A percentile compares a stretch with the other conserved stretches of the same genome.
These are phyloP conservation scores for Megacollybia marginata DNA, from an alignment of 768 basidiomycete species.

Conservation along the genomic window DNA sequence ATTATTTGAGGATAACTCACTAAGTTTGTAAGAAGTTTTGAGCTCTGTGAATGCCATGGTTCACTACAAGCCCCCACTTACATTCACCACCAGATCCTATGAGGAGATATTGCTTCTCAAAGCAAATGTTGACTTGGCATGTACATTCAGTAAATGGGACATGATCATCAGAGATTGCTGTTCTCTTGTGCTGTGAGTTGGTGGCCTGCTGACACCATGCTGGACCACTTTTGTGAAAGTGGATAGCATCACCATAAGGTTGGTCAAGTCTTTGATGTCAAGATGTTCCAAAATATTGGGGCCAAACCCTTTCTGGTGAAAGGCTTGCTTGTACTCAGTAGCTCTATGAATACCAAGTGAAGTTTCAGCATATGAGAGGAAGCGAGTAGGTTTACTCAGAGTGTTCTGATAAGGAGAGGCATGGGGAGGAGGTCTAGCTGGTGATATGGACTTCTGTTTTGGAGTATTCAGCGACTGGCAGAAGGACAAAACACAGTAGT, in stretches of 20 bases:
- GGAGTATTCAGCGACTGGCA: too few relatives aligned
- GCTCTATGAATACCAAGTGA: not conserved
- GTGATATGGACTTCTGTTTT: conserved; percentile 12
- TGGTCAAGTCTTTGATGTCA: not conserved
- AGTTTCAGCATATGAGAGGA: not conserved
- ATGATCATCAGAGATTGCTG: too few relatives aligned
- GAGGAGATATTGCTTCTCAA: not conserved
- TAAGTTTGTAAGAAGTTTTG: too few relatives aligned
- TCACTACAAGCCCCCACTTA: too few relatives aligned
- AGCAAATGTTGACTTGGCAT: not conserved
- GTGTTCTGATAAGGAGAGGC: not conserved
- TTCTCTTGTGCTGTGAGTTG: too few relatives aligned
- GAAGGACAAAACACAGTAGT: too few relatives aligned
- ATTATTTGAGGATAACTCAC: too few relatives aligned
- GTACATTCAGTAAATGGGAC: too few relatives aligned
- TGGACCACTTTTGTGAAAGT: conserved; percentile 20
- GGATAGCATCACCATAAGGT: conserved; percentile 3
- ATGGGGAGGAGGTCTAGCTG: conserved; percentile 11
- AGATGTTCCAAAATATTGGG: not conserved
- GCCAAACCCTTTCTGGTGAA: not conserved
- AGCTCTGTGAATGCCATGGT: too few relatives aligned
- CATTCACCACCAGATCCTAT: not conserved
- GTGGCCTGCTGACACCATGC: conserved; percentile 13
- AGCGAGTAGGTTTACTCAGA: not conserved
- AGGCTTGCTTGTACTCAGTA: not conserved